A percentile compares a stretch with the other conserved stretches of the same genome.
Evolutionary conservation across 1,284 basidiomycete genomes (phyloP).

Genomic region (Austroboletus niveus): DNA sequence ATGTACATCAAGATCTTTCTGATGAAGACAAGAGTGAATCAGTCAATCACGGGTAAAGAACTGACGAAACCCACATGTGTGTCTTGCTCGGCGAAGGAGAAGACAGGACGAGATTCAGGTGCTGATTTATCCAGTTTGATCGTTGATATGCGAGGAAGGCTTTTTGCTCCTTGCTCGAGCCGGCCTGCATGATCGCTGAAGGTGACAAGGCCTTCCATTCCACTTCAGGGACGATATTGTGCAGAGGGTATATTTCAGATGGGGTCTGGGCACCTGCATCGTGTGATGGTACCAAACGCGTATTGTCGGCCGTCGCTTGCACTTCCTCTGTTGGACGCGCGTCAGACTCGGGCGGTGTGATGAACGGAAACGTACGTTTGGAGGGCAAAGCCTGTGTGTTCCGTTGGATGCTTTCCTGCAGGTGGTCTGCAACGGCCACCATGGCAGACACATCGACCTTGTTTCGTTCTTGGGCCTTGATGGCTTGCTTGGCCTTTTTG

Average conservation of each 20-base stretch:
- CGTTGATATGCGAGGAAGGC: conserved; percentile 59
- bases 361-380: conserved; percentile 44
- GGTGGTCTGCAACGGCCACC: conserved; percentile 72
- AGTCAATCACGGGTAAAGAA: not conserved
- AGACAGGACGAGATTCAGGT: conserved; percentile 47
- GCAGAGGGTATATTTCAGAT: conserved; percentile 74
- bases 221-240: conserved; percentile 70
- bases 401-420: conserved; percentile 79
- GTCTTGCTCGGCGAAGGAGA: conserved; percentile 52
- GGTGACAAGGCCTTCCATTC: conserved; percentile 72
- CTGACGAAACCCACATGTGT: conserved; percentile 45
- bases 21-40: not conserved
- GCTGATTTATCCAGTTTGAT: conserved; percentile 68
- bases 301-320: conserved; percentile 57
- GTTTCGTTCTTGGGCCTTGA: conserved; percentile 83
- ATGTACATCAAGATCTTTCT: conserved; percentile 82
- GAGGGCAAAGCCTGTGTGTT: conserved; percentile 68
- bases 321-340: conserved; percentile 52
- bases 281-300: conserved; percentile 74
- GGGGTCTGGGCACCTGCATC: conserved; percentile 63
- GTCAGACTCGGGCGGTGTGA: not conserved
- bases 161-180: conserved; percentile 47
- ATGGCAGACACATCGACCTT: conserved; percentile 84
- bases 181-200: conserved; percentile 50
- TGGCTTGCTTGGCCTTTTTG: conserved; percentile 85